These are phyloP conservation scores for Amylocystis lapponica DNA, from an alignment of 768 basidiomycete species.

Conservation along the genomic window DNA sequence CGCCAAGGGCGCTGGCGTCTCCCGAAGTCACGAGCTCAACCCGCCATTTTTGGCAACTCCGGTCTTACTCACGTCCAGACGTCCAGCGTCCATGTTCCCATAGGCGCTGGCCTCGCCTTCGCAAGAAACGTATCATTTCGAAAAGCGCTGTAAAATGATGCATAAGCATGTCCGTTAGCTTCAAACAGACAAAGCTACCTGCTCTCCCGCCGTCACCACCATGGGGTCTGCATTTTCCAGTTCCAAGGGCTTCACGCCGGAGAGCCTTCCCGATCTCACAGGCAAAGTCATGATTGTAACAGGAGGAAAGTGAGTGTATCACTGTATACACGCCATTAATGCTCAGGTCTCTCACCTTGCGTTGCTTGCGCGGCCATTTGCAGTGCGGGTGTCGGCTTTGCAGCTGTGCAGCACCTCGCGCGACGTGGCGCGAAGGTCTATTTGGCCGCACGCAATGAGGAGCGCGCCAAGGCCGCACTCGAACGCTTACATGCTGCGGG, in stretches of 20 bases:
- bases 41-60: no score
- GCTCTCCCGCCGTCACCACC: no score
- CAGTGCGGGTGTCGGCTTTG: constrained; percentile 45
- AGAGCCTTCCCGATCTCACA: constrained; percentile 33
- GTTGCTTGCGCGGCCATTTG: not conserved
- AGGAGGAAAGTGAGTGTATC: constrained; percentile 45
- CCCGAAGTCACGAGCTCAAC: no score
- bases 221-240: not conserved
- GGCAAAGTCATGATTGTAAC: constrained; percentile 52
- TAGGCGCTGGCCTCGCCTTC: no score
- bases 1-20: no score
- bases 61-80: no score
- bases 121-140: no score
- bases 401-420: constrained; percentile 46
- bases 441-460: constrained; percentile 45
- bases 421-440: constrained; percentile 57
- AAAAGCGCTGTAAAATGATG: no score
- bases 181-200: no score
- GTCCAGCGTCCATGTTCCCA: no score
- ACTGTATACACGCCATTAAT: no score
- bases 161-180: no score
- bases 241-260: constrained; percentile 27
- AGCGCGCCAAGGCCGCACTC: constrained; percentile 43
- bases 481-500: constrained; percentile 38
- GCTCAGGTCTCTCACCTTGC: not conserved